Conservation (phyloP, 176 grass and related monocot species). For the Chrysopogon serrulatus region DNA sequence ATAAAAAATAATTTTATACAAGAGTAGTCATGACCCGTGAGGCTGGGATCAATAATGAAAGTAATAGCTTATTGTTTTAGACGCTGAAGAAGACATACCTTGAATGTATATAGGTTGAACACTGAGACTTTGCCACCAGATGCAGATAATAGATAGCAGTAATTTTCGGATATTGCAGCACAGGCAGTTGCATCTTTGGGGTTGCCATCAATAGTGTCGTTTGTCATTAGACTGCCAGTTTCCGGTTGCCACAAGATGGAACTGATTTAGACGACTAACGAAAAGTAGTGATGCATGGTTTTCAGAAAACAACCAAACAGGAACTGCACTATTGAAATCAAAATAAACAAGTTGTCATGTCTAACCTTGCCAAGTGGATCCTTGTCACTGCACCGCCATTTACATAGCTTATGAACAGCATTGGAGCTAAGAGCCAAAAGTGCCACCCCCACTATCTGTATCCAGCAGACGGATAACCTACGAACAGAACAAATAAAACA, state of each 20-base stretch:
- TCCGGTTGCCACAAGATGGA: constrained; percentile 73
- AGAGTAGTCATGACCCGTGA: not conserved
- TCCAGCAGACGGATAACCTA: constrained; percentile 53
- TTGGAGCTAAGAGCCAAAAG: constrained; percentile 58
- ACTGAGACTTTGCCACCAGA: too few relatives aligned
- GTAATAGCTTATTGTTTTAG: not conserved
- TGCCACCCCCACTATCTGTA: constrained; percentile 50
- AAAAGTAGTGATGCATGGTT: not conserved
- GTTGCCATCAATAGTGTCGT: constrained; percentile 66
- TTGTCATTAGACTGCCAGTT: constrained; percentile 70
- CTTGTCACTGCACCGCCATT: constrained; percentile 59
- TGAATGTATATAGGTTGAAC: constrained; percentile 70
- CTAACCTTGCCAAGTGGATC: constrained; percentile 78
- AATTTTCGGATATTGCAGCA: constrained; percentile 43
- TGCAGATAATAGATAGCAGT: too few relatives aligned
- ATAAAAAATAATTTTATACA: not conserved
- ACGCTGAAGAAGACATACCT: constrained; percentile 26
- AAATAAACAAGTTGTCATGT: too few relatives aligned
- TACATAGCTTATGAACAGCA: constrained; percentile 62
- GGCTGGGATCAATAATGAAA: not conserved
- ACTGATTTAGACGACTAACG: constrained; percentile 63
- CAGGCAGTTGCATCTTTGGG: constrained; percentile 83
- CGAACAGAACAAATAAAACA: not conserved
- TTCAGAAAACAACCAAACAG: constrained; percentile 6
- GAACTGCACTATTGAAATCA: not conserved